Percentiles rank a stretch among this genome's conserved stretches.
These are phyloP conservation scores for Ogataea pilisensis DNA, from an alignment of 805 yeast species.

Conservation along the genomic window DNA sequence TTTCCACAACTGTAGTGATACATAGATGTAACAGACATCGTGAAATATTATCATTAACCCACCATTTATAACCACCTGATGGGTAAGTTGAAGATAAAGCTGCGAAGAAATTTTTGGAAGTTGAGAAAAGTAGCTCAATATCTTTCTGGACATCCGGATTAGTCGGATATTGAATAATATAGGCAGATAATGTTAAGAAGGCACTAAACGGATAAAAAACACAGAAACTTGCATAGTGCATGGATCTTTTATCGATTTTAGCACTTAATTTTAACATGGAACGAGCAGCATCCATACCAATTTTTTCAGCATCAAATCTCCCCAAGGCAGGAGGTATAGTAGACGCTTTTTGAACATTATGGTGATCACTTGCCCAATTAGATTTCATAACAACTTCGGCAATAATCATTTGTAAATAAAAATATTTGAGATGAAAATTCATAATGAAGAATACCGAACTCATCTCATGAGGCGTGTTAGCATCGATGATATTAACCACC, in stretches of 20 bases:
- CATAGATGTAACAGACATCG: conserved; percentile 23
- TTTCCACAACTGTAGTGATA: conserved; percentile 13
- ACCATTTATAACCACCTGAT: conserved; percentile 10
- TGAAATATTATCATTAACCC: conserved; percentile 15
- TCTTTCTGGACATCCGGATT: conserved; percentile 16
- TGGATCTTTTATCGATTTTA: conserved; percentile 10
- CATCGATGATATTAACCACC: not conserved
- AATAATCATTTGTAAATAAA: conserved; percentile 25
- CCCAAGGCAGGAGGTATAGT: conserved; percentile 1
- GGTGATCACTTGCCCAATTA: conserved; percentile 5
- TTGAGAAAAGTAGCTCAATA: conserved; percentile 21
- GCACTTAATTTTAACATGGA: conserved; percentile 19
- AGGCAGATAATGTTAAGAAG: conserved; percentile 26
- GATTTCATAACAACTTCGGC: conserved; percentile 19
- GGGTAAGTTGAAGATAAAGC: conserved; percentile 3
- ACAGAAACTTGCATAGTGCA: conserved; percentile 18
- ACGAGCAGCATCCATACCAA: conserved; percentile 26
- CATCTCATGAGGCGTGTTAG: not conserved
- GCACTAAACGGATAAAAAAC: conserved; percentile 31
- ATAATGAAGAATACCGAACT: conserved; percentile 10
- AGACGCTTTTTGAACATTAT: not conserved
- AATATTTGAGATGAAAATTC: conserved; percentile 23
- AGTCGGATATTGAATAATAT: conserved; percentile 20
- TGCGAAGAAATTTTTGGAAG: conserved; percentile 15
- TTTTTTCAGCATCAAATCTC: conserved; percentile 5